A percentile compares a stretch with the other conserved stretches of the same genome.
phyloP scores from a whole-genome alignment of 495 filamentous ascomycete genomes.

The Aspergillus ostianus region DNA sequence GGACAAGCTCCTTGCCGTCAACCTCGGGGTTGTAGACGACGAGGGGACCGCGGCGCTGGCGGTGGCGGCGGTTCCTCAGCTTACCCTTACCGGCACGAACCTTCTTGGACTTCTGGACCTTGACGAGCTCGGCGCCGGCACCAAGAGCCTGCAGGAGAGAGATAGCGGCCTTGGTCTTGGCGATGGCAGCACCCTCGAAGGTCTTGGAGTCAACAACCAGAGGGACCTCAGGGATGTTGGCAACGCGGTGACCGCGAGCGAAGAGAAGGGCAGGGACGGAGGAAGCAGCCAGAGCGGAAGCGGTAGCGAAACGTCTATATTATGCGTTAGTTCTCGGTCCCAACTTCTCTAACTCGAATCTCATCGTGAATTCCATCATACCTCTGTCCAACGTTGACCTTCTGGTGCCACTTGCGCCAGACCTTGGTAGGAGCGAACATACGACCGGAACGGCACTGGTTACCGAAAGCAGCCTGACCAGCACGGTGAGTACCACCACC shows the following conservation, averaged over 20 bases:
- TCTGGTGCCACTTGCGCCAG: constrained; percentile 99
- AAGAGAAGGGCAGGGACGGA: constrained; percentile 90
- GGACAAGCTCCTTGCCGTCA: constrained; percentile 87
- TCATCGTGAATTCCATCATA: constrained; percentile 38
- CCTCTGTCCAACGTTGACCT: constrained; percentile 98
- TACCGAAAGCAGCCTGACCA: constrained; percentile 99
- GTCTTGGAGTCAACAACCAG: constrained; percentile 89
- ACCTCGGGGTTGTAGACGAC: constrained; percentile 92
- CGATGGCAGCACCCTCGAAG: constrained; percentile 71
- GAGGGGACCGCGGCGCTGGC: constrained; percentile 94
- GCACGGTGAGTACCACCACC: constrained; percentile 99
- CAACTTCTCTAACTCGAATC: neutral
- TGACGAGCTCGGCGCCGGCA: constrained; percentile 84
- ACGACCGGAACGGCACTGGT: constrained; percentile 98
- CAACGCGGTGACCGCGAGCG: constrained; percentile 94
- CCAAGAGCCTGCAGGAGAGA: constrained; percentile 84
- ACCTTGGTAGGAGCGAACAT: constrained; percentile 99
- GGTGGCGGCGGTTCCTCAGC: constrained; percentile 88
- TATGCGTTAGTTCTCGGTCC: neutral
- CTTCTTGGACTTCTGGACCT: constrained; percentile 92
- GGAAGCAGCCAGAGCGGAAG: constrained; percentile 94
- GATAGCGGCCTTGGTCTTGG: constrained; percentile 87
- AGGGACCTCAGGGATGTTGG: constrained; percentile 89
- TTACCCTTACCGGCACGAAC: constrained; percentile 97
- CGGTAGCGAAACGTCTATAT: constrained; percentile 87